Evolutionary conservation across 306 rosid genomes (phyloP).

Genomic region (Argentina anserina): DNA sequence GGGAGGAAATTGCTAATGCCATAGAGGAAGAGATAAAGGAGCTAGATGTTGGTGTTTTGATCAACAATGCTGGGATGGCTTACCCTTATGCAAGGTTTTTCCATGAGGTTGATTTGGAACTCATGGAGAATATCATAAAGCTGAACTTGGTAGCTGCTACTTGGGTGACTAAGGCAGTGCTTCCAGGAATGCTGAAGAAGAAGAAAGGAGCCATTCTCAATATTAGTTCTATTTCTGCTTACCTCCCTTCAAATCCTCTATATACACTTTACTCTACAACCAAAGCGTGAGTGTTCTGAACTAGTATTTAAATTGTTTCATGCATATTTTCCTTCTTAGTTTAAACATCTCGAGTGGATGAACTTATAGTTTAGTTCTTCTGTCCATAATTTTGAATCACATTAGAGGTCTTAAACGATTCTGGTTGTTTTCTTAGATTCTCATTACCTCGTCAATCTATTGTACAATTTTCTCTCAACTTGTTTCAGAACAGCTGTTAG

Average conservation of each 20-base stretch:
- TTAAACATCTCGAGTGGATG: background rate
- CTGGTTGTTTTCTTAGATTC: no score
- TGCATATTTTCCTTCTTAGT: background rate
- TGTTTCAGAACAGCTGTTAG: background rate
- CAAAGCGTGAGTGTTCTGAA: constrained; percentile 40
- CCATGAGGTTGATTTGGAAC: constrained; percentile 37
- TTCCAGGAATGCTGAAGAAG: constrained; percentile 48
- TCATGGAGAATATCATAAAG: constrained; percentile 16
- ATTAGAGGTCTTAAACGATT: background rate
- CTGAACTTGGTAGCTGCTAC: constrained; percentile 46
- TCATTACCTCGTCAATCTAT: no score
- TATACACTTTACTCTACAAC: constrained; percentile 49
- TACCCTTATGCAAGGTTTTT: constrained; percentile 43
- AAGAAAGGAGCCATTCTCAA: constrained; percentile 42
- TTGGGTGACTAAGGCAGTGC: constrained; percentile 48
- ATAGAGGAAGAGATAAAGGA: constrained; percentile 9
- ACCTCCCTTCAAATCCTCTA: constrained; percentile 42
- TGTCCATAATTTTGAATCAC: background rate
- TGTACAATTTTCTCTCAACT: background rate
- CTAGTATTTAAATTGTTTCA: background rate
- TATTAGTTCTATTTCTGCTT: constrained; percentile 42
- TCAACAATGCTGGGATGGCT: constrained; percentile 55
- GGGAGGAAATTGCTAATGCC: constrained; percentile 22
- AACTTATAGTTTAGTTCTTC: background rate
- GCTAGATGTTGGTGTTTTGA: constrained; percentile 34